Base-by-base conservation (phyloP, 495 filamentous ascomycete genomes). In the Penicillium atrosanguineum region DNA sequence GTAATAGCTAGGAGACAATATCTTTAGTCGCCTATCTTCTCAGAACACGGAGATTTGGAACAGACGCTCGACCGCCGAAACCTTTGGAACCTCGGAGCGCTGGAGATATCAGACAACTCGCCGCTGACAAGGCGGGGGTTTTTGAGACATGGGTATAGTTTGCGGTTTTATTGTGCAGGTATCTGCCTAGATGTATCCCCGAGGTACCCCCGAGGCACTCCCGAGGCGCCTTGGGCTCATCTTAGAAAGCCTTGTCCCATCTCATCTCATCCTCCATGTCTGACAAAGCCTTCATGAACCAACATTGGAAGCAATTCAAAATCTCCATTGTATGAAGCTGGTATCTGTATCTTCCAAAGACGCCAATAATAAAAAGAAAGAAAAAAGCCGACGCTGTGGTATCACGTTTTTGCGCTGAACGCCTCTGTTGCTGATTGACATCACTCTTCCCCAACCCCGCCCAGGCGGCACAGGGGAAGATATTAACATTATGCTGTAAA, bases 361-460 rank as follows among this genome's bases (percentile, higher is more conserved):
- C 9, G 6, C 31, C 11, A 34, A 34, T 3, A 34, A 34, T 14
- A 46, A 7, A 29, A n/a, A 23, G 25, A 7, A 29, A 49, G 19
- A 42, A 43, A 47, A 48, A 43, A 6, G 19, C 19, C 38, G 31
- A 38, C 16, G 37, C 44, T 25, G 52, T 54, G 52, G 52, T 54
- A 54, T 54, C 52, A 53, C 42, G 31, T 34, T 48, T 37, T 20
- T 11, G 26, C 44, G 37, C 37, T 44, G 38, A 53, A 54, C 52
- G 52, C 52, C 52, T 25, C 11, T 19, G n/a, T 20, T 18, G 11
- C 21, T 36, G 37, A 50, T 50, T 26, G 34, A 34, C 38, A 34
- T 34, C 31, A 14, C 11, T 20, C 38, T 40, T 16, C 16, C 38
- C 19, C 38, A 20, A 40, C 38, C 19, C 38, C 19, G 18, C 7